Base-by-base conservation (phyloP, 129 eudicot genomes). In the Heracleum sosnowskyi region DNA sequence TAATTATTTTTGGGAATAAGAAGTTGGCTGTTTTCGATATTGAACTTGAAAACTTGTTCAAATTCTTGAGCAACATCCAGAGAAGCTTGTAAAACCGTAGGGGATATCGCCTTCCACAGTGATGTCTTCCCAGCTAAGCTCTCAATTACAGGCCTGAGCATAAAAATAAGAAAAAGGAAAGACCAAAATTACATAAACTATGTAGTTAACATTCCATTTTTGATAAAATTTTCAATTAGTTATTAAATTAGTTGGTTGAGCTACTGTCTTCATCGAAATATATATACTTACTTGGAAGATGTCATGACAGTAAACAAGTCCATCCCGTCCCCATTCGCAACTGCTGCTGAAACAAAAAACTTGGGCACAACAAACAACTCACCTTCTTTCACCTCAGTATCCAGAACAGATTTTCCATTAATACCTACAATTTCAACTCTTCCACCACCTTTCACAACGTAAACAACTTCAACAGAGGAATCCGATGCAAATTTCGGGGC, bases 361-460 rank as follows among this genome's bases (percentile, higher is more conserved):
- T 74, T 89, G 7, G 96, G 96, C 78, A 90, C 91, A 16, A 90
- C 75, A 37, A 85, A 84, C 72, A 88, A 29, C 41, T 86, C 80
- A 1, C 86, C 89, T 40, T 80, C 85, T 62, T 78, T 76, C 63
- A 90, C 81, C 74, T 72, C 53, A 26, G 73, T 73, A 10, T 86
- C 91, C 79, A 90, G 28, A 17, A 11, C 78, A 79, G 60, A 47
- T 40, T 73, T 49, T 2, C 91, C 92, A 45, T 75, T 82, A 37
- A 77, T 74, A 1, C 96, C 96, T 60, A 83, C 90, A 26, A 90
- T 81, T 75, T 87, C 86, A 33, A 90, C 49, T 40, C 76, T 63
- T 20, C 92, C 91, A n/a, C 89, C 77, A 18, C 95, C 91, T 53
- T 76, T 83, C 7, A 26, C 53, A 5, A 86, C 85, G 79, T 90